Conservation (phyloP, 139 green algal species). For the Closterium sp. region DNA sequence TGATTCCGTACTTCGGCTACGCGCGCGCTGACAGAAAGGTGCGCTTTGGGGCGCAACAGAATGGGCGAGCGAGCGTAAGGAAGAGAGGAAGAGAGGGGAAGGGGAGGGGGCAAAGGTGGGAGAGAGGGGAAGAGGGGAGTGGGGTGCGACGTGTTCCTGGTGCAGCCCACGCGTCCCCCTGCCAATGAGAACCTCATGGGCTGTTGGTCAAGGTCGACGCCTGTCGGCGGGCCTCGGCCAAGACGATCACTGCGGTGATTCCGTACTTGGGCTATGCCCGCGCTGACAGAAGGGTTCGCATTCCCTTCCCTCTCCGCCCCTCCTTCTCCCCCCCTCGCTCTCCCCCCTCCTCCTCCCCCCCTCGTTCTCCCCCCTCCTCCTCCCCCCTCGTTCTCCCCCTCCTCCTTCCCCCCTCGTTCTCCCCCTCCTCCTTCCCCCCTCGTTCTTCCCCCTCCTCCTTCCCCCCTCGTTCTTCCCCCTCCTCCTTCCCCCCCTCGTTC, state of each 20-base stretch:
- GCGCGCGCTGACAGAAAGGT: constrained; percentile 93
- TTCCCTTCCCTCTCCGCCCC: background rate
- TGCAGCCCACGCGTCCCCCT: constrained; percentile 92
- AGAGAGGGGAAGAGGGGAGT: constrained; percentile 93
- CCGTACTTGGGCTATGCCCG: constrained; percentile 78
- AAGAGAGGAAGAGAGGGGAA: too few relatives aligned
- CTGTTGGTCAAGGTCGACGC: constrained; percentile 93
- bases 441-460: too few relatives aligned
- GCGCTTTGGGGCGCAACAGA: too few relatives aligned
- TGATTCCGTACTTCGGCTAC: constrained; percentile 80
- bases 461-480: too few relatives aligned
- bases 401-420: too few relatives aligned
- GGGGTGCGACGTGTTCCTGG: constrained; percentile 97
- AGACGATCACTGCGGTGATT: constrained; percentile 94
- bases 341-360: too few relatives aligned
- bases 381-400: too few relatives aligned
- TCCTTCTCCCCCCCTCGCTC: too few relatives aligned
- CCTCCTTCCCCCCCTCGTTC: too few relatives aligned
- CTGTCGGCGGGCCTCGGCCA: constrained; percentile 86
- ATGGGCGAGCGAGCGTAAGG: too few relatives aligned
- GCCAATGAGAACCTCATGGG: constrained; percentile 98
- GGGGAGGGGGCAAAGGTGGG: too few relatives aligned
- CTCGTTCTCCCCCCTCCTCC: background rate
- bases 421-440: background rate
- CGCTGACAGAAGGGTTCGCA: constrained; percentile 88